These are phyloP conservation scores for Boletus sp. DNA, from an alignment of 768 basidiomycete species.

Conservation along the genomic window DNA sequence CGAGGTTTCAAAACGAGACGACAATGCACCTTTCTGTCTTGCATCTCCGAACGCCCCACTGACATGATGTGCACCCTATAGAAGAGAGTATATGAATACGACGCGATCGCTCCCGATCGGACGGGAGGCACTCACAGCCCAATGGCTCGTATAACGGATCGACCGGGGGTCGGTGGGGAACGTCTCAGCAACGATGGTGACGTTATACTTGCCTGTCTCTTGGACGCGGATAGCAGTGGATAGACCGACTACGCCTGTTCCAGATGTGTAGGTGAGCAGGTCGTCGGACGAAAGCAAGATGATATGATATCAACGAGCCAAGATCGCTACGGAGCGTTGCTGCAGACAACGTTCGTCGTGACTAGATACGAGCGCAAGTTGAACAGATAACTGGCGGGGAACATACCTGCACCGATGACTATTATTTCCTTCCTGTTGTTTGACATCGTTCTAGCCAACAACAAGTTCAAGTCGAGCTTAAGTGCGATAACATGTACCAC, in stretches of 20 bases:
- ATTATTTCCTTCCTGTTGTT: conserved; percentile 29
- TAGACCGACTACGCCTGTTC: conserved; percentile 71
- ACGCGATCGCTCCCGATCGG: not conserved
- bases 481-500: too few species aligned
- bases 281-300: not conserved
- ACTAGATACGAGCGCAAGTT: not conserved
- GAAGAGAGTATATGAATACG: not conserved
- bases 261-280: not conserved
- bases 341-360: not conserved
- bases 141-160: conserved; percentile 76
- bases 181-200: conserved; percentile 68
- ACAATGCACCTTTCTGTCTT: conserved; percentile 52
- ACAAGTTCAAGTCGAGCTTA: too few species aligned
- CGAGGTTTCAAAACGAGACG: not conserved
- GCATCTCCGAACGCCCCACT: conserved; percentile 51
- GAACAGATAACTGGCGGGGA: not conserved
- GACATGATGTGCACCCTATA: conserved; percentile 79
- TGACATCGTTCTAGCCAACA: conserved; percentile 9
- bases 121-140: conserved; percentile 59
- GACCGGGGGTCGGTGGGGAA: conserved; percentile 71
- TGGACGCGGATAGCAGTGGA: conserved; percentile 74
- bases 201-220: conserved; percentile 57
- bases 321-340: too few species aligned
- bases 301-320: not conserved
- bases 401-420: conserved; percentile 42